Conservation (phyloP, 371 early-diverging fungal genomes). For the Mucor mucedo region DNA sequence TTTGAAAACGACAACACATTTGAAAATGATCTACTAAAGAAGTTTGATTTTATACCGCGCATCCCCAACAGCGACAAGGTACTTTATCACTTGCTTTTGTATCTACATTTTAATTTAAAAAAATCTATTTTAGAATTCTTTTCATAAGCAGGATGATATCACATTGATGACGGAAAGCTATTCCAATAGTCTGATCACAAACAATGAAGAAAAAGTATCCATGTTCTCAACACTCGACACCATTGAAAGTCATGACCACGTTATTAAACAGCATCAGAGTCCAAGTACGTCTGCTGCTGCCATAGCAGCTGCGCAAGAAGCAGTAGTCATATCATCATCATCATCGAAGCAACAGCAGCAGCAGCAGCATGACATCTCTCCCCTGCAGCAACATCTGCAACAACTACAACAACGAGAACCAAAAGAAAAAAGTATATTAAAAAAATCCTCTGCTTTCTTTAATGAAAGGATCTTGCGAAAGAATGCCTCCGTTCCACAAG, state of each 20-base stretch:
- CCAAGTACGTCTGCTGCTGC: slow-evolving; percentile 19
- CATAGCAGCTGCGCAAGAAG: slow-evolving; percentile 6
- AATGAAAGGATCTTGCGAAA: slow-evolving; percentile 10
- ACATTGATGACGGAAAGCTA: background rate
- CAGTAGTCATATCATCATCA: background rate
- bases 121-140: too few species aligned
- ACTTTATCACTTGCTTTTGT: background rate
- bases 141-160: slow-evolving; percentile 3
- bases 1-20: too few species aligned
- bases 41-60: too few species aligned
- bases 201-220: background rate
- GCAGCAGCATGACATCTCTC: background rate
- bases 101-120: background rate
- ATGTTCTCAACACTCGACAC: background rate
- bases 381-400: background rate
- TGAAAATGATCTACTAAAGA: too few species aligned
- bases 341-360: background rate
- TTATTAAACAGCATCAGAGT: slow-evolving; percentile 14
- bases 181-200: background rate
- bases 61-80: background rate
- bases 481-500: slow-evolving; percentile 5
- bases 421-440: slow-evolving; percentile 6
- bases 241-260: background rate
- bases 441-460: slow-evolving; percentile 21
- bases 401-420: too few species aligned